Conservation (phyloP, 345 rosid genomes). For the Microthlaspi erraticum region DNA sequence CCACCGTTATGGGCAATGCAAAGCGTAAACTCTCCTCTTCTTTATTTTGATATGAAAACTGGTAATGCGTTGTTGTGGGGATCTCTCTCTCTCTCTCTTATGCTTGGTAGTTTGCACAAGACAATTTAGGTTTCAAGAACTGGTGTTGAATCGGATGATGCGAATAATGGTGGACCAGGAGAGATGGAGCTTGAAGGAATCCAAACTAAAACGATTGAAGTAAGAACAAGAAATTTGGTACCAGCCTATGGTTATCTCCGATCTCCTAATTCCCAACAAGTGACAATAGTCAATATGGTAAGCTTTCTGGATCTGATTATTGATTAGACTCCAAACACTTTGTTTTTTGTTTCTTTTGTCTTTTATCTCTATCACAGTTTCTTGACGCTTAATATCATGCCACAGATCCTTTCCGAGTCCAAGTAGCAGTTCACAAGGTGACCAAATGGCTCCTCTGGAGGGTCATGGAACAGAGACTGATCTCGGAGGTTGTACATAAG, state of each 20-base stretch:
- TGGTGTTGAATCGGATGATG: slow-evolving; percentile 53
- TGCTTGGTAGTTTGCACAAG: slow-evolving; percentile 38
- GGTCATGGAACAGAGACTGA: slow-evolving; percentile 22
- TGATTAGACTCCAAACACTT: background rate
- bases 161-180: slow-evolving; percentile 50
- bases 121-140: slow-evolving; percentile 68
- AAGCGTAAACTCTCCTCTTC: slow-evolving; percentile 53
- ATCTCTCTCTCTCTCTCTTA: slow-evolving; percentile 23
- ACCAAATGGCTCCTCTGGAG: slow-evolving; percentile 22
- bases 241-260: slow-evolving; percentile 66
- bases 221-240: slow-evolving; percentile 66
- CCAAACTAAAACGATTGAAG: slow-evolving; percentile 64
- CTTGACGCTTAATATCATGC: slow-evolving; percentile 21
- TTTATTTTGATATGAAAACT: background rate
- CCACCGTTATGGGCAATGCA: slow-evolving; percentile 80
- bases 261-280: slow-evolving; percentile 47
- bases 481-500: slow-evolving; percentile 23
- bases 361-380: slow-evolving; percentile 8
- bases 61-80: slow-evolving; percentile 14
- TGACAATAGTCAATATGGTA: slow-evolving; percentile 58
- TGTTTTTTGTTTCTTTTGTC: background rate
- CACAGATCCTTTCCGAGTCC: slow-evolving; percentile 30
- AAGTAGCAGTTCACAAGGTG: slow-evolving; percentile 4
- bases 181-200: slow-evolving; percentile 76
- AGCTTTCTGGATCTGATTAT: slow-evolving; percentile 22